Percentiles rank a stretch among this genome's conserved stretches.
These are phyloP conservation scores for Tubosaeta sp. DNA, from an alignment of 768 basidiomycete genomes.

Conservation along the genomic window DNA sequence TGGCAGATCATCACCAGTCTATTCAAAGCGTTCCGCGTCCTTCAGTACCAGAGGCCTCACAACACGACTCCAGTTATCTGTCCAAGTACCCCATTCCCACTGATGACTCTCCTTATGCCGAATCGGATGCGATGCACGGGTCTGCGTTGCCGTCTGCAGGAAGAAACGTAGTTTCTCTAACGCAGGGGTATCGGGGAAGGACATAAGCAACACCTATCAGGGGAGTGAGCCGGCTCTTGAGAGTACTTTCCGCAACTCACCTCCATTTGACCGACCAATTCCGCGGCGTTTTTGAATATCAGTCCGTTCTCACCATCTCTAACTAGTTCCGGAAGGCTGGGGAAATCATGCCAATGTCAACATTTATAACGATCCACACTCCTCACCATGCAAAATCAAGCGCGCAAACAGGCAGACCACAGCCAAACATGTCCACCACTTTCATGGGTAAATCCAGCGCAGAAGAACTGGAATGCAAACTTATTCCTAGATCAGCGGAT, in stretches of 20 bases:
- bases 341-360: slow-evolving; percentile 4
- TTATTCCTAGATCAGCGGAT: slow-evolving; percentile 88
- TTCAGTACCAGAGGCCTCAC: slow-evolving; percentile 54
- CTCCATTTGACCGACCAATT: slow-evolving; percentile 72
- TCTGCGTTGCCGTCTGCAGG: slow-evolving; percentile 34
- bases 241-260: slow-evolving; percentile 12
- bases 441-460: slow-evolving; percentile 97
- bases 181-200: slow-evolving; percentile 55
- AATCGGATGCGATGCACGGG: slow-evolving; percentile 20
- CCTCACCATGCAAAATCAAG: slow-evolving; percentile 81
- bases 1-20: neutral
- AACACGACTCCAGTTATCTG: slow-evolving; percentile 75
- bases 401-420: slow-evolving; percentile 90
- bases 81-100: slow-evolving; percentile 74
- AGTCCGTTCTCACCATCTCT: slow-evolving; percentile 80
- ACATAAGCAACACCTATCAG: slow-evolving; percentile 49
- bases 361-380: neutral
- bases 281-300: slow-evolving; percentile 60
- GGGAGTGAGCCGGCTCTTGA: neutral
- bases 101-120: slow-evolving; percentile 22
- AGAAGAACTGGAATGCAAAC: slow-evolving; percentile 86
- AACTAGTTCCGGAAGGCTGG: slow-evolving; percentile 82
- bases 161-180: slow-evolving; percentile 51
- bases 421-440: slow-evolving; percentile 99
- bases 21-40: slow-evolving; percentile 27